Evolutionary conservation across 352 stramenopile genomes (phyloP).

Genomic region (Phytophthora multivora): DNA sequence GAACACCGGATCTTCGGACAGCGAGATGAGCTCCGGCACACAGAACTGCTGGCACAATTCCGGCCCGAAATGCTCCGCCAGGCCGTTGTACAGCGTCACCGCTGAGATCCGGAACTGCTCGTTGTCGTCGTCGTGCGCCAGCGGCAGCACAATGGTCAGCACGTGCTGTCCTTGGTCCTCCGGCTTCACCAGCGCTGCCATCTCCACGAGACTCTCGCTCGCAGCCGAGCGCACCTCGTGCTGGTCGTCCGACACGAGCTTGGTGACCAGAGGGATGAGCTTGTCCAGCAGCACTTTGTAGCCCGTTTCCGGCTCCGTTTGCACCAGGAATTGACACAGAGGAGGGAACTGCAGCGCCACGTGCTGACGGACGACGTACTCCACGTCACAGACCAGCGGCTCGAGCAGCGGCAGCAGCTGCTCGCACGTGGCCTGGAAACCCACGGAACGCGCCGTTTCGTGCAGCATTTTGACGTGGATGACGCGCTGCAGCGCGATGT

Average conservation of each 20-base stretch:
- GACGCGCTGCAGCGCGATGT: conserved; percentile 96
- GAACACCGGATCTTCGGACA: conserved; percentile 93
- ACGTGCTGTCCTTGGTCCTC: conserved; percentile 92
- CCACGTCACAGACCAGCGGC: conserved; percentile 86
- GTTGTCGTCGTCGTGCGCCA: conserved; percentile 92
- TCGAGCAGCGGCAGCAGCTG: conserved; percentile 91
- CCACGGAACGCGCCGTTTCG: conserved; percentile 83
- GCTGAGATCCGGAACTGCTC: conserved; percentile 95
- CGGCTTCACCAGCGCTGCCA: conserved; percentile 80
- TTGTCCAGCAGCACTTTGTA: conserved; percentile 81
- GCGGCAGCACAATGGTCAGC: conserved; percentile 92
- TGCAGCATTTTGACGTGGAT: conserved; percentile 97
- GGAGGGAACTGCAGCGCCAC: conserved; percentile 91
- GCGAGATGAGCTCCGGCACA: conserved; percentile 91
- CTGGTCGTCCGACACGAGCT: conserved; percentile 85
- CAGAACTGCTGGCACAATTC: conserved; percentile 94
- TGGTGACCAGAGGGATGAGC: conserved; percentile 77
- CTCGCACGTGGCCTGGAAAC: conserved; percentile 83
- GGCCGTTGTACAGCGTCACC: conserved; percentile 91
- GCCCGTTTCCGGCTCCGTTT: conserved; percentile 46
- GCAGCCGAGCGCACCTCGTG: conserved; percentile 89
- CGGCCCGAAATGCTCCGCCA: conserved; percentile 84
- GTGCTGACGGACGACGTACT: conserved; percentile 96
- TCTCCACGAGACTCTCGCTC: conserved; percentile 87
- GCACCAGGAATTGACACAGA: conserved; percentile 73